Percentiles rank a stretch among this genome's conserved stretches.
Evolutionary conservation across 2,329 filamentous ascomycete species (phyloP).

Genomic region (Lithohypha guttulata): DNA sequence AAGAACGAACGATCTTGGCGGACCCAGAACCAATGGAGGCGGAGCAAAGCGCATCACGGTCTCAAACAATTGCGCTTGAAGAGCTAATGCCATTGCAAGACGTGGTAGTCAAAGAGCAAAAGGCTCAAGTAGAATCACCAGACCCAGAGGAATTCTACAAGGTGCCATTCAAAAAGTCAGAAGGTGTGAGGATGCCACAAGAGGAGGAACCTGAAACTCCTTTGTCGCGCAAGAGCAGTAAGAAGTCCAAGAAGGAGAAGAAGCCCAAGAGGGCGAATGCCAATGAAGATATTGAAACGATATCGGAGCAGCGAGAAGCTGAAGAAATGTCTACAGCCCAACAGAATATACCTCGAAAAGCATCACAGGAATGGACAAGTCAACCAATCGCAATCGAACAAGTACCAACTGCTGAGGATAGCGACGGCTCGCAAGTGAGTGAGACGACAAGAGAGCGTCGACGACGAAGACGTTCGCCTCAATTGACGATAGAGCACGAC

Average conservation of each 20-base stretch:
- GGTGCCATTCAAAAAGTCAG: neutral
- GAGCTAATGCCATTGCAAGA: neutral
- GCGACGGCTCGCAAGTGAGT: constrained; percentile 19
- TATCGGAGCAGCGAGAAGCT: neutral
- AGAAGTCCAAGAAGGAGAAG: constrained; percentile 8
- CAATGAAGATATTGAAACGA: neutral
- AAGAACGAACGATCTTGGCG: neutral
- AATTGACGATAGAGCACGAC: constrained; percentile 17
- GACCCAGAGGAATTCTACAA: constrained; percentile 6
- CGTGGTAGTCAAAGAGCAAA: neutral
- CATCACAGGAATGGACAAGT: constrained; percentile 6
- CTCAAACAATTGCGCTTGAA: neutral
- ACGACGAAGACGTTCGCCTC: constrained; percentile 18
- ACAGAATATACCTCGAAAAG: constrained; percentile 6
- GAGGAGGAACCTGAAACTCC: neutral
- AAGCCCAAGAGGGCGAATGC: constrained; percentile 9
- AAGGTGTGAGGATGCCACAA: neutral
- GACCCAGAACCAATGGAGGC: neutral
- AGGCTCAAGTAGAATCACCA: neutral
- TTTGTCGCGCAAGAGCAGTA: constrained; percentile 2
- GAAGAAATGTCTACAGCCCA: constrained; percentile 11
- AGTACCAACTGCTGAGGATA: constrained; percentile 9
- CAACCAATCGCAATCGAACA: neutral
- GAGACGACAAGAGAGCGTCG: constrained; percentile 20
- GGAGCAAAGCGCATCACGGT: neutral